Evolutionary conservation across 2,329 filamentous ascomycete genomes (phyloP).

Genomic region (Fusarium staphyleae): DNA sequence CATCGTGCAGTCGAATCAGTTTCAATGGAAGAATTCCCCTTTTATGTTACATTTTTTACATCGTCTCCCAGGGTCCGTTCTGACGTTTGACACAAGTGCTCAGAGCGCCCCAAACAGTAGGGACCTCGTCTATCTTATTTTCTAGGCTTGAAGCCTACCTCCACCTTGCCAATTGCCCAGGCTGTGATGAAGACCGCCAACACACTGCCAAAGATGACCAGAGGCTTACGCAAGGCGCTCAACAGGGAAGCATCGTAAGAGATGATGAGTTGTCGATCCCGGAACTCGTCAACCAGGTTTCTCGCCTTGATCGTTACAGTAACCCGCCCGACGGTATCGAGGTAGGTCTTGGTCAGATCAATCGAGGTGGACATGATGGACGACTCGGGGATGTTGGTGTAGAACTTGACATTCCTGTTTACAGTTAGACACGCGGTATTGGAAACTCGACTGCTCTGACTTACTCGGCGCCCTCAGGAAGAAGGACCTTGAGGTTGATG

Average conservation of each 20-base stretch:
- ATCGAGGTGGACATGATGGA: slow-evolving; percentile 65
- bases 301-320: slow-evolving; percentile 79
- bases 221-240: slow-evolving; percentile 82
- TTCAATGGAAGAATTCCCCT: slow-evolving; percentile 18
- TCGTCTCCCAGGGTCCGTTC: slow-evolving; percentile 19
- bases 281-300: slow-evolving; percentile 90
- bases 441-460: slow-evolving; percentile 44
- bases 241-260: slow-evolving; percentile 84
- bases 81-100: slow-evolving; percentile 13
- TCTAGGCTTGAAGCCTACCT: slow-evolving; percentile 75
- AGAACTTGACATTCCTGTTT: slow-evolving; percentile 78
- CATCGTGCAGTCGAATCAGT: slow-evolving; percentile 3
- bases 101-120: slow-evolving; percentile 11
- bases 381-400: slow-evolving; percentile 72
- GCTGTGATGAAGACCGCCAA: slow-evolving; percentile 76
- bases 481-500: slow-evolving; percentile 79
- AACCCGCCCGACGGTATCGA: slow-evolving; percentile 91
- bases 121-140: slow-evolving; percentile 40
- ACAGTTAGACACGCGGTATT: slow-evolving; percentile 43
- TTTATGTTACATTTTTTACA: slow-evolving; percentile 41
- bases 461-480: slow-evolving; percentile 90
- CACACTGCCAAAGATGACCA: slow-evolving; percentile 78
- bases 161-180: slow-evolving; percentile 79
- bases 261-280: slow-evolving; percentile 83
- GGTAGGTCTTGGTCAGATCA: slow-evolving; percentile 82